Conservation (phyloP, 2,329 filamentous ascomycete genomes). For the Hirsutella minnesotensis region DNA sequence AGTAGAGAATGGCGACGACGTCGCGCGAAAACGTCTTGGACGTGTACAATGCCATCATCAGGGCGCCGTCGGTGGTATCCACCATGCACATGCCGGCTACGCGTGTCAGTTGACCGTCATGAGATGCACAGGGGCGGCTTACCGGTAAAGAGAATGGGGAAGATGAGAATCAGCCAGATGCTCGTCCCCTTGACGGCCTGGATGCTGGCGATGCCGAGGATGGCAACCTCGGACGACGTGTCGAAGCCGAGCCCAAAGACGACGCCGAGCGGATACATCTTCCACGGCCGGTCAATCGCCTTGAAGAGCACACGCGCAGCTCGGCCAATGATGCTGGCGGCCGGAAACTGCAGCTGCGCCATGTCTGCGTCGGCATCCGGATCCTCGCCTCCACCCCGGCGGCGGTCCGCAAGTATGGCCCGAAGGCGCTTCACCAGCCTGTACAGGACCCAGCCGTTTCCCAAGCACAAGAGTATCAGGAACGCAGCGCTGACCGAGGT, state of each 20-base stretch:
- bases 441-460: slow-evolving; percentile 78
- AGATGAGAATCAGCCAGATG: slow-evolving; percentile 89
- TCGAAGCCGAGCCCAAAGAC: slow-evolving; percentile 91
- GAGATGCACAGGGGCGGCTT: slow-evolving; percentile 11
- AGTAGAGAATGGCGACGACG: slow-evolving; percentile 83
- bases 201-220: slow-evolving; percentile 81
- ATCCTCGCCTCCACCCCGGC: slow-evolving; percentile 8
- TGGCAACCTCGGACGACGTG: slow-evolving; percentile 85
- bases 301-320: slow-evolving; percentile 67
- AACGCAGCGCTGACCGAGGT: slow-evolving; percentile 78
- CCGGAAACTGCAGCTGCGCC: slow-evolving; percentile 56
- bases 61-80: slow-evolving; percentile 82
- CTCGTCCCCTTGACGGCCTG: slow-evolving; percentile 77
- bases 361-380: slow-evolving; percentile 20
- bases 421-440: slow-evolving; percentile 60
- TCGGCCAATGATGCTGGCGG: slow-evolving; percentile 61
- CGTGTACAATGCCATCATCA: slow-evolving; percentile 93
- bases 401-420: slow-evolving; percentile 36
- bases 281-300: slow-evolving; percentile 69
- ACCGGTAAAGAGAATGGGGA: slow-evolving; percentile 81
- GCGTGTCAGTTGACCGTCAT: neutral
- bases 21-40: slow-evolving; percentile 68
- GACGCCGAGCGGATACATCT: slow-evolving; percentile 87
- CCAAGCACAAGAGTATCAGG: slow-evolving; percentile 67
- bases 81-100: slow-evolving; percentile 85